Evolutionary conservation across 495 filamentous ascomycete genomes (phyloP).

Genomic region (Neohortaea acidophila): DNA sequence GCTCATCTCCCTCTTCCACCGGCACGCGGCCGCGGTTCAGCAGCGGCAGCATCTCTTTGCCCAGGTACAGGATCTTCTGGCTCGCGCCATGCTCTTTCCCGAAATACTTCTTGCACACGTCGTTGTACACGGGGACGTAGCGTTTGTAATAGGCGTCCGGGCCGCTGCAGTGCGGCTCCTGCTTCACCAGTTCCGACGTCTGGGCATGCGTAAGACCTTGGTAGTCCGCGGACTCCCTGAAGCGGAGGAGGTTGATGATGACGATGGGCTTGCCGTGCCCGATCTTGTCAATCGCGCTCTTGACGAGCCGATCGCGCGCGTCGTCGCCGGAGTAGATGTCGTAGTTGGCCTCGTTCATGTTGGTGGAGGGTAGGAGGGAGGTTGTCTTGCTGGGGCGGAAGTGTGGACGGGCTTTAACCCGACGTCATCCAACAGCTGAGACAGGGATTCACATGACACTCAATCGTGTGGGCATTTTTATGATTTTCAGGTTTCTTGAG

Average conservation of each 20-base stretch:
- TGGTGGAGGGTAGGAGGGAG: no score
- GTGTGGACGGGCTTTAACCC: no score
- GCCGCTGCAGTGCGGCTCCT: neutral
- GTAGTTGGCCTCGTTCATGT: no score
- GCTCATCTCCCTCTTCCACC: neutral
- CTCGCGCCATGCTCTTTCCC: neutral
- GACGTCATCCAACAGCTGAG: no score
- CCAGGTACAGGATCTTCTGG: neutral
- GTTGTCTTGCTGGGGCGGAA: no score
- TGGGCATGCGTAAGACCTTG: neutral
- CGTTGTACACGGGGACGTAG: conserved; percentile 1
- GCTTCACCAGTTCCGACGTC: neutral
- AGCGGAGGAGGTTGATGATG: conserved; percentile 1
- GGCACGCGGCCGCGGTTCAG: neutral
- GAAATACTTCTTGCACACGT: neutral
- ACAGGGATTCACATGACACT: no score
- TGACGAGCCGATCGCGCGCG: neutral
- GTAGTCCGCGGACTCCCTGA: neutral
- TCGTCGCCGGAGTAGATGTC: no score
- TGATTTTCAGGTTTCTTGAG: no score
- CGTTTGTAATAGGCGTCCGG: neutral
- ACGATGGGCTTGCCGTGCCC: neutral
- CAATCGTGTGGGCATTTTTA: no score
- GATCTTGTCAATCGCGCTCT: neutral
- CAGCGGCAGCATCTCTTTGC: conserved; percentile 1